Evolutionary conservation across 441 rosid species (phyloP).

Genomic region (Erodium texanum): DNA sequence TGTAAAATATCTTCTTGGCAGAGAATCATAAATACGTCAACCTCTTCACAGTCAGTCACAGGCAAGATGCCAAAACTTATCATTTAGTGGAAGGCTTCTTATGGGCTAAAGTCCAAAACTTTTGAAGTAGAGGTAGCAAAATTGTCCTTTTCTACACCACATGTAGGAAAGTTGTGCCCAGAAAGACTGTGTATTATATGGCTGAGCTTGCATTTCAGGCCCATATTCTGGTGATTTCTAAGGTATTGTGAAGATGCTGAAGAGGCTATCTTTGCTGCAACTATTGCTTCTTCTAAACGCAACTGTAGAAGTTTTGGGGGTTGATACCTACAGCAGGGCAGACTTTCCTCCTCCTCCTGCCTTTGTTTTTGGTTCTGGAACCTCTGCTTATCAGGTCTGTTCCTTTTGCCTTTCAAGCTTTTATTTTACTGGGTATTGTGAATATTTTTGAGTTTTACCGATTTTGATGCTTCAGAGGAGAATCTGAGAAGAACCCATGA

Average conservation of each 20-base stretch:
- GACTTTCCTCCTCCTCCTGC: neutral
- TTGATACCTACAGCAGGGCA: neutral
- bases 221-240: neutral
- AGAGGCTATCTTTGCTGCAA: neutral
- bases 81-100: neutral
- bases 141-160: neutral
- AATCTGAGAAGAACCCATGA: neutral
- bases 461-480: neutral
- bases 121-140: neutral
- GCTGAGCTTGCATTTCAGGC: neutral
- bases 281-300: neutral
- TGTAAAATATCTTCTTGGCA: neutral
- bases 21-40: neutral
- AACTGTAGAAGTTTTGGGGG: neutral
- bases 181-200: neutral
- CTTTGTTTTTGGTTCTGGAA: slow-evolving; percentile 1
- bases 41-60: neutral
- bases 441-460: neutral
- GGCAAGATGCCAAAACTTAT: neutral
- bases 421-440: neutral
- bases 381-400: slow-evolving; percentile 3
- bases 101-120: neutral
- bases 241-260: neutral
- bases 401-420: neutral
- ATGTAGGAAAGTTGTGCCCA: neutral